Conservation (phyloP, 164 flowering plant genomes). For the Cinnamomum chago region DNA sequence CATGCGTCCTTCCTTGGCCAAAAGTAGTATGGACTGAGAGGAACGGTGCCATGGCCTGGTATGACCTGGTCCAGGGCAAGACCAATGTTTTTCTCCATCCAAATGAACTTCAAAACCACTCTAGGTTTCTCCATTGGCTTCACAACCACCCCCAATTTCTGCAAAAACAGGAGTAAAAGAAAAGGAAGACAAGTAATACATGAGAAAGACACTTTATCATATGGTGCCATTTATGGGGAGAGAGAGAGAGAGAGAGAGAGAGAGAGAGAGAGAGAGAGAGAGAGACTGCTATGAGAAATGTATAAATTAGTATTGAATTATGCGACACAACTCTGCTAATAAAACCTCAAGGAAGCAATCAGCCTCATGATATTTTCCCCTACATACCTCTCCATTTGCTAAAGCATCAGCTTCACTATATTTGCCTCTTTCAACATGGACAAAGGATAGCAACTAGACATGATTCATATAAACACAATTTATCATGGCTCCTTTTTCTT, state of each 20-base stretch:
- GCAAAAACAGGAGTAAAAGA: constrained; percentile 3
- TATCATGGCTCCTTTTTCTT: no score
- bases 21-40: constrained; percentile 90
- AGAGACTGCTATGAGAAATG: no score
- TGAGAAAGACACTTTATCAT: not conserved
- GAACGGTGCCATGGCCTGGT: constrained; percentile 85
- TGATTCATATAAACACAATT: no score
- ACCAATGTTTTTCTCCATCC: constrained; percentile 97
- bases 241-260: not conserved
- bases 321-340: no score
- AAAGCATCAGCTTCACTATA: no score
- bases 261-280: not conserved
- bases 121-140: constrained; percentile 66
- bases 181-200: not conserved
- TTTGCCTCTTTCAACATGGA: no score
- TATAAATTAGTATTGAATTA: no score
- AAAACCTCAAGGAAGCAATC: no score
- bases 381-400: not conserved
- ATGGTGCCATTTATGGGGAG: no score
- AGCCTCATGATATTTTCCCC: no score
- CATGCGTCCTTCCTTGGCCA: constrained; percentile 99
- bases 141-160: constrained; percentile 58
- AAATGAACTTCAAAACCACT: constrained; percentile 86
- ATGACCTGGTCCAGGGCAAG: constrained; percentile 69
- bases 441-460: no score